Evolutionary conservation across 345 rosid genomes (phyloP).

Genomic region (Lepidium didymum): DNA sequence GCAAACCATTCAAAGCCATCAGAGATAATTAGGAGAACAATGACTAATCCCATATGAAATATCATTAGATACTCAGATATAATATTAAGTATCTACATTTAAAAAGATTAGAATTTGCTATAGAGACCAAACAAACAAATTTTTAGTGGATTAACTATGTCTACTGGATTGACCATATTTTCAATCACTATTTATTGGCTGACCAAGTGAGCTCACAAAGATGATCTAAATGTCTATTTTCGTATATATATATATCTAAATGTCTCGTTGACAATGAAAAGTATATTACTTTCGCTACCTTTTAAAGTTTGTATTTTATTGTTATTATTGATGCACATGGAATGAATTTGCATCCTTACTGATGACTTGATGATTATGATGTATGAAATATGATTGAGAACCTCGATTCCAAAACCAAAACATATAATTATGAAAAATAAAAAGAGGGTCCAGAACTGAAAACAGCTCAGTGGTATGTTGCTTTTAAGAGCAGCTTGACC

Average conservation of each 20-base stretch:
- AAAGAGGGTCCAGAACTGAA: slow-evolving; percentile 6
- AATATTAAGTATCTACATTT: no score
- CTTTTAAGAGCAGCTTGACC: slow-evolving; percentile 31
- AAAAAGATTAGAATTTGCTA: no score
- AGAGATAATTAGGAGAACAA: no score
- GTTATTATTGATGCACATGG: not conserved
- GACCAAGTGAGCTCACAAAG: not conserved
- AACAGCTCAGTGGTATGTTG: slow-evolving; percentile 32
- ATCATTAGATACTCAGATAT: no score
- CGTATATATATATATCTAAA: no score
- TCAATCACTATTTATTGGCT: not conserved
- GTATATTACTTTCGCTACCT: not conserved
- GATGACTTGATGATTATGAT: slow-evolving; percentile 28
- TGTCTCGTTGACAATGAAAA: not conserved
- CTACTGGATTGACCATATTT: not conserved
- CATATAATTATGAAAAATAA: not conserved
- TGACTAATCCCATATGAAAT: no score
- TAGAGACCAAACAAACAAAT: no score
- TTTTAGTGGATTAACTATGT: no score
- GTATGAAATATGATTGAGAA: slow-evolving; percentile 27
- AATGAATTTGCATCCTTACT: slow-evolving; percentile 1
- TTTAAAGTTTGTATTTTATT: not conserved
- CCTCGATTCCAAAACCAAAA: slow-evolving; percentile 12
- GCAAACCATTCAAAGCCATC: no score
- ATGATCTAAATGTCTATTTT: not conserved